These are phyloP conservation scores for Daedalea quercina DNA, from an alignment of 768 basidiomycete genomes.

Conservation along the genomic window DNA sequence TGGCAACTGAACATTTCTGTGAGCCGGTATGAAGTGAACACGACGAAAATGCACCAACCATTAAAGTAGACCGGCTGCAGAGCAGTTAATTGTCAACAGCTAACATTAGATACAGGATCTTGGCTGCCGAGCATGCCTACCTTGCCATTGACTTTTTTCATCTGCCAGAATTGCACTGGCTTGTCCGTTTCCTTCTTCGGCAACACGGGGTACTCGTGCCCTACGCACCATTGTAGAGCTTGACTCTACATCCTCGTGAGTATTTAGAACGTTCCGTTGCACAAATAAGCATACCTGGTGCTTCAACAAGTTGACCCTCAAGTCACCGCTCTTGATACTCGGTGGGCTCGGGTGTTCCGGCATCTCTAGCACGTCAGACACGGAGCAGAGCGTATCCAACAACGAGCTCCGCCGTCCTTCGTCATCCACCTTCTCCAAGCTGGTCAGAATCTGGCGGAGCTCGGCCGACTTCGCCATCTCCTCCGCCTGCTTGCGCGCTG, in stretches of 20 bases:
- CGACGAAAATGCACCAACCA: conserved; percentile 10
- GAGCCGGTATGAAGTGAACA: neutral
- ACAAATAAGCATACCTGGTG: conserved; percentile 55
- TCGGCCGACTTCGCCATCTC: conserved; percentile 57
- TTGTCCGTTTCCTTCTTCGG: conserved; percentile 61
- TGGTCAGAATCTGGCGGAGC: conserved; percentile 55
- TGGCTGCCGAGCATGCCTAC: conserved; percentile 26
- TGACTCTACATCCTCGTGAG: conserved; percentile 46
- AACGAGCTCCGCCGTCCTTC: conserved; percentile 66
- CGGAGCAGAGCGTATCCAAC: conserved; percentile 60
- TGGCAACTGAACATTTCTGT: conserved; percentile 52
- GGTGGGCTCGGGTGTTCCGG: conserved; percentile 72
- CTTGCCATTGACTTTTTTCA: conserved; percentile 47
- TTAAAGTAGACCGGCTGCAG: conserved; percentile 33
- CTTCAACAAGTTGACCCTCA: conserved; percentile 68
- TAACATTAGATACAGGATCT: neutral
- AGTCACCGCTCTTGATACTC: conserved; percentile 53
- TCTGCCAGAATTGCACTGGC: conserved; percentile 89
- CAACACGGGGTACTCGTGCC: conserved; percentile 69
- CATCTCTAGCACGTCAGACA: conserved; percentile 64
- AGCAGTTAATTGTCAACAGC: neutral
- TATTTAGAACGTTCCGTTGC: neutral
- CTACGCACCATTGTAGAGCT: conserved; percentile 82
- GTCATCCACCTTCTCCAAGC: conserved; percentile 72
- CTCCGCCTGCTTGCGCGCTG: conserved; percentile 40